Conservation (phyloP, 331 rosid species). For the Acacia concinna region DNA sequence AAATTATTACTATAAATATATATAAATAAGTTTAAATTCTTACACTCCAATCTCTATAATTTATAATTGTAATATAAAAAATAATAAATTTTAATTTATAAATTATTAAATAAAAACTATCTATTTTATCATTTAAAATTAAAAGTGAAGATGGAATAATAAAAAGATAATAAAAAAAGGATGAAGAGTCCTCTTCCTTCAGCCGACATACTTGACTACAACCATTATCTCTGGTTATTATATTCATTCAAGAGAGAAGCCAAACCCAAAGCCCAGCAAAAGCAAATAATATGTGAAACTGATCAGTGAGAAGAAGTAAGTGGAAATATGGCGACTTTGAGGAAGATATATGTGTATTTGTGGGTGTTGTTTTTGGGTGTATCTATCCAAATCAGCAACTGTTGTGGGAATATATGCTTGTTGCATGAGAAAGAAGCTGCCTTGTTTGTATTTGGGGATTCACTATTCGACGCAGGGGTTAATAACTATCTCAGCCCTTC, state of each 20-base stretch:
- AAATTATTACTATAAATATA: too few species aligned
- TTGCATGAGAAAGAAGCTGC: constrained; percentile 11
- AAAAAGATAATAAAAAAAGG: too few species aligned
- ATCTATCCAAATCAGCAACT: neutral
- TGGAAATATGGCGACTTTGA: neutral
- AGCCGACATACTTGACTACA: neutral
- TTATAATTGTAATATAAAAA: too few species aligned
- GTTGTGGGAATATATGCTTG: neutral
- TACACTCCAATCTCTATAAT: too few species aligned
- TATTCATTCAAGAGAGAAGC: neutral
- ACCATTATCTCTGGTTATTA: neutral
- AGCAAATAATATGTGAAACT: neutral
- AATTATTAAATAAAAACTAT: too few species aligned
- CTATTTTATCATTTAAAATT: too few species aligned
- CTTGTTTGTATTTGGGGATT: constrained; percentile 54
- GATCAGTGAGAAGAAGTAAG: neutral
- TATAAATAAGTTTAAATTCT: too few species aligned
- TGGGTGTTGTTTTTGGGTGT: neutral
- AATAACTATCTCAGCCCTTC: constrained; percentile 48
- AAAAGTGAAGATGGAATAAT: too few species aligned
- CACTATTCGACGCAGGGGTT: constrained; percentile 47
- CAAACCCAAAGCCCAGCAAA: neutral
- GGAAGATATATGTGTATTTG: neutral
- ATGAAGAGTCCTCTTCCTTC: too few species aligned
- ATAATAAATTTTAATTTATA: too few species aligned